phyloP scores from a whole-genome alignment of 2,329 filamentous ascomycete species.

The Cladosporium sp. region DNA sequence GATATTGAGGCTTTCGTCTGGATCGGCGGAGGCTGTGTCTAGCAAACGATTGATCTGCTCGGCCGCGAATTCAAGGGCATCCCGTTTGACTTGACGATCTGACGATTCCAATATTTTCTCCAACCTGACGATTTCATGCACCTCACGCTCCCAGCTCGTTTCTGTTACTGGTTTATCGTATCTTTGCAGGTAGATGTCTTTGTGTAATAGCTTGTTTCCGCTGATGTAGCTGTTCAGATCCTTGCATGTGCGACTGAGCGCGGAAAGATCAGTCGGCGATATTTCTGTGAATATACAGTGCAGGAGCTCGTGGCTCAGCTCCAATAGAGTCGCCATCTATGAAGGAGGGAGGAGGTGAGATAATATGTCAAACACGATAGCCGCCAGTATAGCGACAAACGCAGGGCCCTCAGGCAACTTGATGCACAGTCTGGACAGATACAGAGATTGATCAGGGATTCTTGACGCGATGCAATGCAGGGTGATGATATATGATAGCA shows the following conservation, averaged over 20 bases:
- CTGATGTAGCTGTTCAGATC: slow-evolving; percentile 56
- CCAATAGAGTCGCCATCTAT: slow-evolving; percentile 40
- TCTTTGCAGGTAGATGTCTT: slow-evolving; percentile 59
- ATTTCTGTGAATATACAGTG: slow-evolving; percentile 61
- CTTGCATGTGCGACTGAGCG: slow-evolving; percentile 54
- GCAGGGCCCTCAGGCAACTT: neutral
- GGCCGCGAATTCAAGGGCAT: slow-evolving; percentile 35
- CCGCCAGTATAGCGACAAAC: neutral
- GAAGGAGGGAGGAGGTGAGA: neutral
- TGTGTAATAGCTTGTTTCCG: slow-evolving; percentile 61
- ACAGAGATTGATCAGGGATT: neutral
- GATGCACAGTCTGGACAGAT: neutral
- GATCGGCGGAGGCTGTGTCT: slow-evolving; percentile 28
- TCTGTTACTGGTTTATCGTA: slow-evolving; percentile 36
- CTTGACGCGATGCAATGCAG: neutral
- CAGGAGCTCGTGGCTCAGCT: slow-evolving; percentile 63
- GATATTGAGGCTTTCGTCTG: slow-evolving; percentile 54
- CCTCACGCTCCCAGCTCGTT: slow-evolving; percentile 38
- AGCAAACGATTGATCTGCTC: slow-evolving; percentile 29
- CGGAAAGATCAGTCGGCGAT: slow-evolving; percentile 57
- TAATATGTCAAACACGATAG: neutral
- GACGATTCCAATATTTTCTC: slow-evolving; percentile 49
- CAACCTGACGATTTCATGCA: slow-evolving; percentile 39
- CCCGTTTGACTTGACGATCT: slow-evolving; percentile 43
- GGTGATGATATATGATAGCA: neutral